A percentile compares a stretch with the other conserved stretches of the same genome.
phyloP scores from a whole-genome alignment of 1,139 yeast genomes.

The Geotrichum macrosporum region DNA sequence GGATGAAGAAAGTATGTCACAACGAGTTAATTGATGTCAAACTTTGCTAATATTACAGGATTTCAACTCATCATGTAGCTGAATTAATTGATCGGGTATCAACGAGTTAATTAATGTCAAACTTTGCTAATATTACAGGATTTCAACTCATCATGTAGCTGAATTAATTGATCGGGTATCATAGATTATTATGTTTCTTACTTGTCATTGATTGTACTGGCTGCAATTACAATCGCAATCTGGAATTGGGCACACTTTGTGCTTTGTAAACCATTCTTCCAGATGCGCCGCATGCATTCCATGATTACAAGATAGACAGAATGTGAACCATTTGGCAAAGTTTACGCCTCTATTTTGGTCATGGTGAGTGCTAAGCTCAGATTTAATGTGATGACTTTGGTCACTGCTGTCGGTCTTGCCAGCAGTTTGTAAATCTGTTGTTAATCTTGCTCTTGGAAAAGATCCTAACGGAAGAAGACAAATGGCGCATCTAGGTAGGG shows the following conservation, averaged over 20 bases:
- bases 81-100: too few relatives aligned
- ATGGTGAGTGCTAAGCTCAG: too few relatives aligned
- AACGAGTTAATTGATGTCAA: too few relatives aligned
- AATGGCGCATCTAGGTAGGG: conserved; percentile 88
- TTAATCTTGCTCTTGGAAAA: conserved; percentile 41
- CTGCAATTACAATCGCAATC: conserved; percentile 84
- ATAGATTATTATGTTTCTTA: background rate
- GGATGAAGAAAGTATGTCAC: conserved; percentile 25
- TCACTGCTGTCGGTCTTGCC: too few relatives aligned
- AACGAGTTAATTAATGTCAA: too few relatives aligned
- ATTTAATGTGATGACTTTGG: too few relatives aligned
- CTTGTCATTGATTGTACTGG: conserved; percentile 8
- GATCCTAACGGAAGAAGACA: conserved; percentile 76
- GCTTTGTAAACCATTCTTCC: conserved; percentile 88
- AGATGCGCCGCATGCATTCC: conserved; percentile 96
- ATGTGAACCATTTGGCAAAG: conserved; percentile 63
- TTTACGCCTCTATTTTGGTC: conserved; percentile 20
- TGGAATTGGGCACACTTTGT: conserved; percentile 88
- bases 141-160: conserved; percentile 4
- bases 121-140: background rate
- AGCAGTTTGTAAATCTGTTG: background rate
- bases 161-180: too few relatives aligned
- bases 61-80: conserved; percentile 4
- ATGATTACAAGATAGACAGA: conserved; percentile 85
- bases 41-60: background rate